Evolutionary conservation across 2,329 filamentous ascomycete genomes (phyloP).

Genomic region (Aspergillus clavatus): DNA sequence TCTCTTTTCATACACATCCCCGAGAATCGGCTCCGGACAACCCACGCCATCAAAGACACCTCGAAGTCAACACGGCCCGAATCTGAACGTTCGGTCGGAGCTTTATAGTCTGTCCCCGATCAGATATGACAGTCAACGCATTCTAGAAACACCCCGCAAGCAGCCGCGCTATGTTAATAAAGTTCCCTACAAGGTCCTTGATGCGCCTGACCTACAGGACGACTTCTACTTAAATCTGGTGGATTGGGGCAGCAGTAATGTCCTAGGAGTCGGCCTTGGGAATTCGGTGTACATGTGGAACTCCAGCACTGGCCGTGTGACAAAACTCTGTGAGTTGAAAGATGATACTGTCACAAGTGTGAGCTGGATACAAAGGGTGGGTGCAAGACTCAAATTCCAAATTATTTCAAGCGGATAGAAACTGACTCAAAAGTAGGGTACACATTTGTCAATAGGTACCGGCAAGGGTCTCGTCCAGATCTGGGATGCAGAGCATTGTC

Average conservation of each 20-base stretch:
- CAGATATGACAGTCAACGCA: slow-evolving; percentile 84
- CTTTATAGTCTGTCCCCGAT: slow-evolving; percentile 95
- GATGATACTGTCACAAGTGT: slow-evolving; percentile 96
- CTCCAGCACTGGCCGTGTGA: slow-evolving; percentile 81
- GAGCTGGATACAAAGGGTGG: slow-evolving; percentile 87
- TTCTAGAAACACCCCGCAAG: slow-evolving; percentile 84
- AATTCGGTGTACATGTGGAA: slow-evolving; percentile 99
- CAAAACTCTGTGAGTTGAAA: slow-evolving; percentile 85
- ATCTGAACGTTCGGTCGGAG: slow-evolving; percentile 83
- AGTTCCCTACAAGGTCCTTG: slow-evolving; percentile 94
- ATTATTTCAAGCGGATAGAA: slow-evolving; percentile 1
- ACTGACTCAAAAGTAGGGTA: slow-evolving; percentile 53
- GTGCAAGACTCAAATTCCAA: slow-evolving; percentile 14
- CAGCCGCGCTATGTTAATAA: slow-evolving; percentile 89
- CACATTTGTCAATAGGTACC: slow-evolving; percentile 91
- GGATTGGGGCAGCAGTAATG: slow-evolving; percentile 94
- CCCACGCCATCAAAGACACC: slow-evolving; percentile 86
- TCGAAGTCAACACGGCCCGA: slow-evolving; percentile 79
- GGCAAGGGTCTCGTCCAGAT: slow-evolving; percentile 94
- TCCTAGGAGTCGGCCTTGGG: slow-evolving; percentile 86
- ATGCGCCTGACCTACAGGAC: slow-evolving; percentile 91
- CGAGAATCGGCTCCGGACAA: slow-evolving; percentile 69
- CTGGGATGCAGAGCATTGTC: slow-evolving; percentile 86
- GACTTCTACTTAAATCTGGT: slow-evolving; percentile 98
- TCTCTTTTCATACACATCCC: slow-evolving; percentile 85